These are phyloP conservation scores for Golubevia sp. DNA, from an alignment of 1,284 basidiomycete genomes.

Conservation along the genomic window DNA sequence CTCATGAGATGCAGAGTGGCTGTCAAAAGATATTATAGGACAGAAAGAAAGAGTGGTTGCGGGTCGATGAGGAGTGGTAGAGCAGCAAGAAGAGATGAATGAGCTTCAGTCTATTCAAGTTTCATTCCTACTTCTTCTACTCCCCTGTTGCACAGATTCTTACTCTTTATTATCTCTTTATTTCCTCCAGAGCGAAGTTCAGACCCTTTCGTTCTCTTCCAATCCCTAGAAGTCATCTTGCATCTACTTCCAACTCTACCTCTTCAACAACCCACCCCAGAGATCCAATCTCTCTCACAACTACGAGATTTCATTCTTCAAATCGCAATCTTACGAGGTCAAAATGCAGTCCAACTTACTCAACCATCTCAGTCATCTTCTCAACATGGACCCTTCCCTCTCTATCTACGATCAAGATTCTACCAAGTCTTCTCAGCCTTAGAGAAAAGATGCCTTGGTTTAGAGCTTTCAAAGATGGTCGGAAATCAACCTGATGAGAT, in stretches of 20 bases:
- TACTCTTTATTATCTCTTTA: constrained; percentile 27
- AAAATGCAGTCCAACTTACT: constrained; percentile 14
- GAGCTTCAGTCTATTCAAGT: no score
- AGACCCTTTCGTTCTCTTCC: background rate
- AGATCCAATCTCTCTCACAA: constrained; percentile 16
- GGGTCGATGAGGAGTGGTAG: no score
- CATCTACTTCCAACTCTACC: constrained; percentile 25
- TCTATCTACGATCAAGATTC: constrained; percentile 30
- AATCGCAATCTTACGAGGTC: constrained; percentile 25
- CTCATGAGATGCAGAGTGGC: no score
- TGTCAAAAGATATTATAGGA: no score
- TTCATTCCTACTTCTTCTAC: no score
- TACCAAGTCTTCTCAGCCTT: constrained; percentile 37
- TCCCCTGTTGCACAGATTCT: constrained; percentile 29
- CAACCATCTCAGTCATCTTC: constrained; percentile 1
- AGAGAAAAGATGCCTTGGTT: constrained; percentile 28
- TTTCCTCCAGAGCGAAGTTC: constrained; percentile 1
- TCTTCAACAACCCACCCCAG: constrained; percentile 9
- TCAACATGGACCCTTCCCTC: constrained; percentile 15
- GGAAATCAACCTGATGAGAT: no score
- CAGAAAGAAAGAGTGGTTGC: no score
- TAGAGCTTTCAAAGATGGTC: constrained; percentile 12
- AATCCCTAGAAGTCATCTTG: constrained; percentile 30
- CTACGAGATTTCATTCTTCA: constrained; percentile 37
- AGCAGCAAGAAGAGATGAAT: no score